Evolutionary conservation across 208 protist genomes (phyloP).

Genomic region (Entamoeba nuttalli): DNA sequence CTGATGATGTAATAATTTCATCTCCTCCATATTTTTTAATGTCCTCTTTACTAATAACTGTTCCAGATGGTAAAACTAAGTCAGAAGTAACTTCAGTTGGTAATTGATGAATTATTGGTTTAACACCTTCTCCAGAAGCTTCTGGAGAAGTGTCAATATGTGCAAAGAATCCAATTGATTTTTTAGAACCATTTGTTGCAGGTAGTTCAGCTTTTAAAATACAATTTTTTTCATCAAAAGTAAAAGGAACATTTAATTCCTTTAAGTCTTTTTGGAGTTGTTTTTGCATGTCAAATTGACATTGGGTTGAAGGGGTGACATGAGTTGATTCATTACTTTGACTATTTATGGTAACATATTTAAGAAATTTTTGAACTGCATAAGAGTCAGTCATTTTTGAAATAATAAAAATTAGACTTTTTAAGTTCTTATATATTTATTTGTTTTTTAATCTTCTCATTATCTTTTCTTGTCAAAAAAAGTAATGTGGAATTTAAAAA

Average conservation of each 20-base stretch:
- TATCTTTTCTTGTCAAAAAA: too few relatives aligned
- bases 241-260: neutral
- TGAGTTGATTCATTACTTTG: neutral
- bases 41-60: neutral
- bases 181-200: neutral
- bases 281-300: neutral
- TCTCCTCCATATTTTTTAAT: neutral
- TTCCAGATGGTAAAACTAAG: neutral
- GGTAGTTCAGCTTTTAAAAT: neutral
- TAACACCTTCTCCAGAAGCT: neutral
- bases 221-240: neutral
- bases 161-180: neutral
- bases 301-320: neutral
- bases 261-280: neutral
- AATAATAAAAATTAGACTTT: neutral
- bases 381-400: neutral
- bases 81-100: neutral
- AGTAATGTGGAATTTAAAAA: too few relatives aligned
- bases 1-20: neutral
- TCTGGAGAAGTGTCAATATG: neutral
- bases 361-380: neutral
- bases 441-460: too few relatives aligned
- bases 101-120: neutral
- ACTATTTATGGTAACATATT: neutral
- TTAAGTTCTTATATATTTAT: too few relatives aligned